A percentile compares a stretch with the other conserved stretches of the same genome.
Conservation (phyloP, 2,329 filamentous ascomycete genomes). For the Fusarium pseudocircinatum region DNA sequence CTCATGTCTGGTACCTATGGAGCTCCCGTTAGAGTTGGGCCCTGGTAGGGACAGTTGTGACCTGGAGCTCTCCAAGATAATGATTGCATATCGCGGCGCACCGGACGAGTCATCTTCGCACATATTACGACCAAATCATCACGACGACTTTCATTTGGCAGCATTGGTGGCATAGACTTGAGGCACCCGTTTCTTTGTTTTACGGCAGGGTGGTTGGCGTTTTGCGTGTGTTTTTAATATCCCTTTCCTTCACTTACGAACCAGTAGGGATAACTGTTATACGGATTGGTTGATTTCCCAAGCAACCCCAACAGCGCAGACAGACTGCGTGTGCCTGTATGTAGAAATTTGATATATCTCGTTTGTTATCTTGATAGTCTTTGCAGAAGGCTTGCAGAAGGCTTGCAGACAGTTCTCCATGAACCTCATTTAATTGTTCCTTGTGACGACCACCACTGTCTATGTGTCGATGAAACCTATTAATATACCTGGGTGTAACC, state of each 20-base stretch:
- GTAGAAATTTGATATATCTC: slow-evolving; percentile 34
- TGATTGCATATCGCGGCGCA: slow-evolving; percentile 42
- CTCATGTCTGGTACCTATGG: slow-evolving; percentile 69
- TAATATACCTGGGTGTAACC: neutral
- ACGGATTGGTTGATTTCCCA: slow-evolving; percentile 10
- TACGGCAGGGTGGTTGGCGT: slow-evolving; percentile 47
- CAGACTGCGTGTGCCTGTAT: slow-evolving; percentile 38
- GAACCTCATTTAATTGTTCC: neutral
- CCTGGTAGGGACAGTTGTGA: slow-evolving; percentile 57
- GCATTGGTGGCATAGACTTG: slow-evolving; percentile 51
- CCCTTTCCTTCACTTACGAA: slow-evolving; percentile 40
- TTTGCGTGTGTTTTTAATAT: slow-evolving; percentile 47
- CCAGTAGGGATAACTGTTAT: slow-evolving; percentile 37
- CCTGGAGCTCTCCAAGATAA: slow-evolving; percentile 15
- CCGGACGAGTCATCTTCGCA: slow-evolving; percentile 38
- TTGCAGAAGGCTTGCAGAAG: neutral
- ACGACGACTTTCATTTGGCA: slow-evolving; percentile 48
- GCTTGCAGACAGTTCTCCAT: neutral
- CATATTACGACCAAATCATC: slow-evolving; percentile 48
- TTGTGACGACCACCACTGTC: neutral
- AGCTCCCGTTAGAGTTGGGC: slow-evolving; percentile 69
- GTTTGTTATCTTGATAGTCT: neutral
- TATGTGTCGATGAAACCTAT: neutral
- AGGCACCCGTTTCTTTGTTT: slow-evolving; percentile 42
- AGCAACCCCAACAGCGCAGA: slow-evolving; percentile 13